Percentiles rank a stretch among this genome's conserved stretches.
Conservation (phyloP, 768 basidiomycete genomes). For the Exidia glandulosa region DNA sequence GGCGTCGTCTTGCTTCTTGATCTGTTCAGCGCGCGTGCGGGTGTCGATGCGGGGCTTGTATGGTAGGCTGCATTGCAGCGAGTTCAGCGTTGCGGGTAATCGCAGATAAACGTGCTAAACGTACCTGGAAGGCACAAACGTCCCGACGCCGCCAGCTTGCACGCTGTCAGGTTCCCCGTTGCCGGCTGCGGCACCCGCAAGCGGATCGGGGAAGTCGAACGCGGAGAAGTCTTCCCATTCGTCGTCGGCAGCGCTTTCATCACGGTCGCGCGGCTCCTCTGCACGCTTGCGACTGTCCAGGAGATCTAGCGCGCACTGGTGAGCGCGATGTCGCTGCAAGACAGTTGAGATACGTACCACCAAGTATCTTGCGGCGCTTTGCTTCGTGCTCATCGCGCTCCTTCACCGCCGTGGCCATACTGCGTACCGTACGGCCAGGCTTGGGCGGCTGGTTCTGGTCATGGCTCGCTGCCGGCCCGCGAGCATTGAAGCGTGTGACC, state of each 20-base stretch:
- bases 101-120: neutral
- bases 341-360: neutral
- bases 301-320: neutral
- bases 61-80: neutral
- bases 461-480: no score
- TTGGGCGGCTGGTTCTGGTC: no score
- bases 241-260: no score
- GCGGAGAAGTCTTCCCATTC: no score
- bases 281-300: neutral
- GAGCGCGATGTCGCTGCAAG: neutral
- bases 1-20: neutral
- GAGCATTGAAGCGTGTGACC: no score
- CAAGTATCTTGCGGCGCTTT: neutral
- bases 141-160: no score
- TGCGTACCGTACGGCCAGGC: no score
- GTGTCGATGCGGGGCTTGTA: neutral
- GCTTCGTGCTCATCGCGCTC: neutral
- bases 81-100: neutral
- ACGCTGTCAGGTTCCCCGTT: no score
- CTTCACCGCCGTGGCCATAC: neutral
- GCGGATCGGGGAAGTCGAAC: no score
- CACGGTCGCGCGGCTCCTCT: neutral
- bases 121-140: neutral
- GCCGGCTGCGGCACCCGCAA: no score
- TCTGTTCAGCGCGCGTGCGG: neutral